Evolutionary conservation across 495 filamentous ascomycete genomes (phyloP), one percentile per base, ranked within the genome.

Genomic region (Lophium mytilinum): DNA sequence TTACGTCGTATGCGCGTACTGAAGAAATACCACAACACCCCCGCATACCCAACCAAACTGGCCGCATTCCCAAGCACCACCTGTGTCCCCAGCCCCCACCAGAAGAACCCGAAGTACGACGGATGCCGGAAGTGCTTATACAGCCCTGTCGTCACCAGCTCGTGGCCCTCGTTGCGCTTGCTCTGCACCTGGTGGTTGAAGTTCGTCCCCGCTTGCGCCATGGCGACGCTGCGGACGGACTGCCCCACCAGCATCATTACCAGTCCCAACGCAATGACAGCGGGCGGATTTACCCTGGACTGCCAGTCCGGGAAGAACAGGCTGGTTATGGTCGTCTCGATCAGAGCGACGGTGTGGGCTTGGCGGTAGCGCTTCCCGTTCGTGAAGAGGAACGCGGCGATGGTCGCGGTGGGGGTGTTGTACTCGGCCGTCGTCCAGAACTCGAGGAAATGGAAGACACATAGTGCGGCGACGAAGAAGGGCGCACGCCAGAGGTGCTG

Each of bases 31-130:
- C 88, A 95, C 65, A 97, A 66, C 17, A 92, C 84, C 19, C 80
- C 62, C 3, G 81, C 71, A 77, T 94, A 96, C 21, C 70, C 85
- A 18, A 85, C 59, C 17, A 91, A 80, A 65, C 90, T 92, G 0
- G 94, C 64, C 12, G 77, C 69, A 73, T 98, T 98, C 35, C 92
- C 91, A 54, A 96, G 74, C 30, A 94, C 82, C 52, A 97, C 62
- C 76, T 98, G 93, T 39, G 89, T 95, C 1, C 93, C 93, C n/a
- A 97, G 55, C 0, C 86, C 90, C 91, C 90, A 98, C 86, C 89
- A 97, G 68, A 95, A 98, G 72, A 94, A 98, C 1, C 93, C 93
- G 72, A 96, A 96, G 68, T 98, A 98, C 41, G 83, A 84, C 48
- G 93, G 93, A 70, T 98, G 93, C 6, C 93, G 75, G 47, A 95